These are phyloP conservation scores for Taphrina wiesneri DNA, from an alignment of 1,139 yeast genomes.

Conservation along the genomic window DNA sequence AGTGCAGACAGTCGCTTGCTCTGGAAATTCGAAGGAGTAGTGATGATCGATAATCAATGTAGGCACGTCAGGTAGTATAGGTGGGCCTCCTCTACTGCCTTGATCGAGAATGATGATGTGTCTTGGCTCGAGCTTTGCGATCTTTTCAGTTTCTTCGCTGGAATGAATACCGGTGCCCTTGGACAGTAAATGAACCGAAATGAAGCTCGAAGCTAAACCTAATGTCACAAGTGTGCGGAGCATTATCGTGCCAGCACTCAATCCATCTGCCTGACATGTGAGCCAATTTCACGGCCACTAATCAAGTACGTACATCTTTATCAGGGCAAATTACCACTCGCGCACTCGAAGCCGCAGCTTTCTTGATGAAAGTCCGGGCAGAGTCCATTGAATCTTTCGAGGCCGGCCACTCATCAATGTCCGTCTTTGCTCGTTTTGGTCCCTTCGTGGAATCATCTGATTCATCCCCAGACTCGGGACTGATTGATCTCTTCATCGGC, in stretches of 20 bases:
- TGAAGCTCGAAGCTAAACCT: not conserved
- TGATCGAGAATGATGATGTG: slow-evolving; percentile 26
- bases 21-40: slow-evolving; percentile 32
- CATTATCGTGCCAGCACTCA: slow-evolving; percentile 28
- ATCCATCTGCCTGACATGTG: slow-evolving; percentile 21
- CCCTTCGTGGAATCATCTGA: slow-evolving; percentile 19
- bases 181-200: slow-evolving; percentile 18
- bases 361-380: slow-evolving; percentile 6
- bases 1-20: slow-evolving; percentile 16
- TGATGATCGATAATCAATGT: slow-evolving; percentile 31
- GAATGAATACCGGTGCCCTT: slow-evolving; percentile 22
- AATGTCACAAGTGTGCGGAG: slow-evolving; percentile 10
- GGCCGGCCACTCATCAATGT: slow-evolving; percentile 30
- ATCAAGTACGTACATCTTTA: slow-evolving; percentile 5
- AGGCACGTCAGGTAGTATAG: slow-evolving; percentile 19
- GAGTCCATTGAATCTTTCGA: slow-evolving; percentile 7
- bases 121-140: not conserved
- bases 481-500: slow-evolving; percentile 8
- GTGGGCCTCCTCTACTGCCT: slow-evolving; percentile 21
- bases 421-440: slow-evolving; percentile 6
- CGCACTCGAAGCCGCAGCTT: slow-evolving; percentile 3
- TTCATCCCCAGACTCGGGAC: not conserved
- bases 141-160: not conserved
- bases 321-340: slow-evolving; percentile 27
- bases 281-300: not conserved